Evolutionary conservation across 108 stramenopile species (phyloP).

Genomic region (Nitzschia putrida): DNA sequence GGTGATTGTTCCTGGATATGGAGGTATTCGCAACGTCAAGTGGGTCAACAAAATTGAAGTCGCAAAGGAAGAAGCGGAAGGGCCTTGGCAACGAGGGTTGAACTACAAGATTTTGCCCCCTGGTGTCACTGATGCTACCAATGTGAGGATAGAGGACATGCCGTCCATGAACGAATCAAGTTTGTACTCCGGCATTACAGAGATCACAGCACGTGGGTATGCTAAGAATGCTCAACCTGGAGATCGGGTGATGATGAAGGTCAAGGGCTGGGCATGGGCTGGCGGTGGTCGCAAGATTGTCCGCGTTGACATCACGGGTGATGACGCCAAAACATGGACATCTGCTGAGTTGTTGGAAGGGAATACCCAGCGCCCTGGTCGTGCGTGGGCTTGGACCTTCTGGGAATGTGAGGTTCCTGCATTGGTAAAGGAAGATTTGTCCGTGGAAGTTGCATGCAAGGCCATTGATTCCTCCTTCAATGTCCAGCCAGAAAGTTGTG

Average conservation of each 20-base stretch:
- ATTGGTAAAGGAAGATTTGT: constrained; percentile 56
- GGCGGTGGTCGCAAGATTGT: constrained; percentile 88
- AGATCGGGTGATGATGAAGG: constrained; percentile 60
- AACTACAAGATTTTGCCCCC: constrained; percentile 88
- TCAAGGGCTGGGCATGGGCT: constrained; percentile 83
- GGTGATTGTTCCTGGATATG: constrained; percentile 94
- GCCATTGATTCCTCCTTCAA: constrained; percentile 80
- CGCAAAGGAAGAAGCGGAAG: constrained; percentile 64
- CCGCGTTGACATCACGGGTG: constrained; percentile 78
- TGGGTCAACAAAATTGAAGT: constrained; percentile 78
- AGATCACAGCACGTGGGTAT: constrained; percentile 30
- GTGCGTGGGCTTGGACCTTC: constrained; percentile 89
- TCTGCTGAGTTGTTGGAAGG: constrained; percentile 68
- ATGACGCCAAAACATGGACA: constrained; percentile 71
- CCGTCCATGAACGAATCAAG: constrained; percentile 72
- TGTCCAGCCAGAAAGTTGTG: constrained; percentile 73
- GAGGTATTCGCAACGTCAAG: constrained; percentile 80
- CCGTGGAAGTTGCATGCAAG: constrained; percentile 71
- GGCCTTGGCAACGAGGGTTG: constrained; percentile 81
- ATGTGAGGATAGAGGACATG: constrained; percentile 68
- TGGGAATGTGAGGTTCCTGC: constrained; percentile 78
- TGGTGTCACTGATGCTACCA: constrained; percentile 63
- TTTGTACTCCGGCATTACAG: constrained; percentile 80
- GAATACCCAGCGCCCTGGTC: constrained; percentile 59
- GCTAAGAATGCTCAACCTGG: constrained; percentile 48